Evolutionary conservation across 1,139 yeast genomes (phyloP).

Genomic region (Hemisphaericaspora xylofermentans): DNA sequence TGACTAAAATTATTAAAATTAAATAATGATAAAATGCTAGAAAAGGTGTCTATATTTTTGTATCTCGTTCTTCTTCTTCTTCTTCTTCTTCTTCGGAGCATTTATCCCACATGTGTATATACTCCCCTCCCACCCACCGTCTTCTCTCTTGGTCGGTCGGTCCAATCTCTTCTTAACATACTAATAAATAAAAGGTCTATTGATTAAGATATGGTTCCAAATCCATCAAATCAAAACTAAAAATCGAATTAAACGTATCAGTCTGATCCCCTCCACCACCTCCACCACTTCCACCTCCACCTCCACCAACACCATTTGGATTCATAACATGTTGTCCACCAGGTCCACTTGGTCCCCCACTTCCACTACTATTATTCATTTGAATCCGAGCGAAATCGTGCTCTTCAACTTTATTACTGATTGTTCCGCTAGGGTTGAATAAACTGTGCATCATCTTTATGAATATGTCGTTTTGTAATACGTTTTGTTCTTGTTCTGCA

Average conservation of each 20-base stretch:
- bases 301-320: slow-evolving; percentile 1
- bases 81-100: too few species aligned
- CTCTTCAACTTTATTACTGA: not conserved
- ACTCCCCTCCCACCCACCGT: too few species aligned
- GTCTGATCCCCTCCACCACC: not conserved
- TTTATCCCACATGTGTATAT: too few species aligned
- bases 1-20: too few species aligned
- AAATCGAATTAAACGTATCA: slow-evolving; percentile 11
- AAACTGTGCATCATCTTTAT: slow-evolving; percentile 11
- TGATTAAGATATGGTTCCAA: slow-evolving; percentile 7
- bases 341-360: not conserved
- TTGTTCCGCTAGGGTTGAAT: slow-evolving; percentile 6
- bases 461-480: slow-evolving; percentile 6
- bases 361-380: too few species aligned
- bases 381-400: too few species aligned
- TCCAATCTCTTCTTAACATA: too few species aligned
- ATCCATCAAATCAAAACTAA: slow-evolving; percentile 10
- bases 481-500: slow-evolving; percentile 1
- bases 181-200: not conserved
- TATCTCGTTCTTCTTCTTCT: too few species aligned
- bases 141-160: too few species aligned
- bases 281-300: not conserved
- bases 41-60: too few species aligned
- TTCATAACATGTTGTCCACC: not conserved
- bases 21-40: too few species aligned